Evolutionary conservation across 2,329 filamentous ascomycete genomes (phyloP), one percentile per base, ranked within the genome.

Genomic region (Cryphonectria parasitica): DNA sequence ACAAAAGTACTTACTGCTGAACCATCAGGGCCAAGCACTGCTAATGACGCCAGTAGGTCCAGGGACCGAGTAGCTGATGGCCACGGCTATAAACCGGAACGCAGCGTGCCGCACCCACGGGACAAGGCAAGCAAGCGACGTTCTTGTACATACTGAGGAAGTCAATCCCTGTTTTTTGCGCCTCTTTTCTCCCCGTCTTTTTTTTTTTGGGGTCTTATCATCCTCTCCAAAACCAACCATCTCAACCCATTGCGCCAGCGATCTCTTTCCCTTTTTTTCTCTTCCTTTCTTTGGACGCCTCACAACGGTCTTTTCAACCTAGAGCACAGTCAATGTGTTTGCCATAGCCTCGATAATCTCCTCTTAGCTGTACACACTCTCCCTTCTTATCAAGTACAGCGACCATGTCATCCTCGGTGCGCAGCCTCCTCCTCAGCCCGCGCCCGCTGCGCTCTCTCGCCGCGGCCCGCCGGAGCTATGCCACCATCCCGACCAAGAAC

Each of bases 371-470:
- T n/a, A 43, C 31, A 34, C 25, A 28, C 19, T 17, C 28, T 25
- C n/a, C 43, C 43, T 22, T 28, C 19, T 25, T 11, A 36, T n/a
- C 49, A 22, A 41, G 34, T 28, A 41, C 34, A 41, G 52, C 64
- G 11, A 58, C 61, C 63, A 73, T 73, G 72, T 67, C 66, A 43
- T 65, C 67, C 54, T 62, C 71, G n/a, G 31, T 66, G 36, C 67
- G 71, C 49, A 56, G 63, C 52, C 69, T 82, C 66, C 68, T 79
- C 61, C 76, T 78, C 54, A 76, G 76, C 69, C 74, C 81, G 52
- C 75, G 78, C 64, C 78, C 76, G 4, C 70, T 78, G 52, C 76
- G 75, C 65, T 62, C 71, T 36, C 67, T 71, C 60, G 66, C 58
- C 54, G 64, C 67, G 64, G 58, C 69, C 31, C 70, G 61, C 39